Conservation (phyloP, 2,329 filamentous ascomycete genomes). For the Pseudogymnoascus sp. region DNA sequence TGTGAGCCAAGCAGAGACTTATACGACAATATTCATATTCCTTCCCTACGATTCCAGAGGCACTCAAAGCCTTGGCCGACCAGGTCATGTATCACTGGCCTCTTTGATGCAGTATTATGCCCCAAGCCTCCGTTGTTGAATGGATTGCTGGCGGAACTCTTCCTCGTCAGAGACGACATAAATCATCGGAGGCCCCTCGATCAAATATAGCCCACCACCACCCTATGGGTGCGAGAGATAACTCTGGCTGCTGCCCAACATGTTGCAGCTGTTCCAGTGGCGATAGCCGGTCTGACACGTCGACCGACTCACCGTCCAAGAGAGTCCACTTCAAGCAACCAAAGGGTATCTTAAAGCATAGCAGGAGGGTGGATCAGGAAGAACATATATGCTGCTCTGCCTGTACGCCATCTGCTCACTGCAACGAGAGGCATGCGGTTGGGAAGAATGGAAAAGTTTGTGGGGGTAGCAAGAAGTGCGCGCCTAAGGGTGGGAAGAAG, state of each 20-base stretch:
- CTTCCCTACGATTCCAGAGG: background rate
- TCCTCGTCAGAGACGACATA: background rate
- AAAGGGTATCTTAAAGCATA: background rate
- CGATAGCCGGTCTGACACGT: background rate
- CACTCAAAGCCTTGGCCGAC: background rate
- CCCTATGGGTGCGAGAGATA: background rate
- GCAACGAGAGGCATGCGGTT: background rate
- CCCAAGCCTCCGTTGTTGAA: background rate
- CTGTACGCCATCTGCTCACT: background rate
- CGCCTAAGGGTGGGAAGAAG: background rate
- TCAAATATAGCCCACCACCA: background rate
- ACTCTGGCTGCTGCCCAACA: background rate
- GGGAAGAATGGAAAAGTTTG: background rate
- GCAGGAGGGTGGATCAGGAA: background rate
- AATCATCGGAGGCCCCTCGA: background rate
- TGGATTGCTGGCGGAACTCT: background rate
- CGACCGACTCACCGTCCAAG: background rate
- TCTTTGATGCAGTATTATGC: background rate
- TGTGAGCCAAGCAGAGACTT: background rate
- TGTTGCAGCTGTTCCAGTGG: background rate
- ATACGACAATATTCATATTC: background rate
- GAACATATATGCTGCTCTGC: constrained; percentile 1
- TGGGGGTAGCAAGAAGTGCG: background rate
- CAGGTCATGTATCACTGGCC: background rate
- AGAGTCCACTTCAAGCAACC: background rate